A percentile compares a stretch with the other conserved stretches of the same genome.
These are phyloP conservation scores for Sarocladiaceae sp. DNA, from an alignment of 2,329 filamentous ascomycete genomes.

Conservation along the genomic window DNA sequence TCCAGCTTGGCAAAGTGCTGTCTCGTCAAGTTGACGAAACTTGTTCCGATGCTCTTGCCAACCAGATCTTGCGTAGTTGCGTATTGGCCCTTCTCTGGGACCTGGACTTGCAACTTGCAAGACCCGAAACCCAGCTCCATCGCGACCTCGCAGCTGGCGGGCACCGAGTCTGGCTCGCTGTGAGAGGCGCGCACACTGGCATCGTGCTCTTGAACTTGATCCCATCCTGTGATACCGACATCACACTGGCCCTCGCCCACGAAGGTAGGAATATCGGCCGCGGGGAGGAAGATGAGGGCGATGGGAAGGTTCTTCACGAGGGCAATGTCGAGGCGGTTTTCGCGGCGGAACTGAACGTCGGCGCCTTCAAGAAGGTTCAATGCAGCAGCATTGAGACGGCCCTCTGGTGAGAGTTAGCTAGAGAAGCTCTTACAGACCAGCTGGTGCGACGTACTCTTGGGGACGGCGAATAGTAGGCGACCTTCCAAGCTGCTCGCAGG, in stretches of 20 bases:
- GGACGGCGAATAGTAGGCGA: conserved; percentile 91
- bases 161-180: conserved; percentile 38
- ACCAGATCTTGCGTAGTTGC: conserved; percentile 68
- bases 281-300: conserved; percentile 88
- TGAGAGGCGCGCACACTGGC: conserved; percentile 48
- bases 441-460: conserved; percentile 69
- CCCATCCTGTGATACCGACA: conserved; percentile 87
- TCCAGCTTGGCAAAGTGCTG: conserved; percentile 82
- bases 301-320: conserved; percentile 96
- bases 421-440: background rate
- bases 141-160: conserved; percentile 70
- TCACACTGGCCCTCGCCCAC: conserved; percentile 92
- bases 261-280: conserved; percentile 94
- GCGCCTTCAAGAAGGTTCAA: conserved; percentile 88
- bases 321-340: conserved; percentile 92
- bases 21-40: conserved; percentile 79
- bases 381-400: conserved; percentile 79
- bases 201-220: conserved; percentile 90
- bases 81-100: conserved; percentile 76
- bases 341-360: conserved; percentile 93
- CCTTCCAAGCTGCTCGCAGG: conserved; percentile 66
- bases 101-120: conserved; percentile 95
- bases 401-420: conserved; percentile 53
- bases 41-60: conserved; percentile 90
- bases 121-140: conserved; percentile 85